A percentile compares a stretch with the other conserved stretches of the same genome.
Conservation (phyloP, 352 stramenopile species). For the Phytophthora foliorum region DNA sequence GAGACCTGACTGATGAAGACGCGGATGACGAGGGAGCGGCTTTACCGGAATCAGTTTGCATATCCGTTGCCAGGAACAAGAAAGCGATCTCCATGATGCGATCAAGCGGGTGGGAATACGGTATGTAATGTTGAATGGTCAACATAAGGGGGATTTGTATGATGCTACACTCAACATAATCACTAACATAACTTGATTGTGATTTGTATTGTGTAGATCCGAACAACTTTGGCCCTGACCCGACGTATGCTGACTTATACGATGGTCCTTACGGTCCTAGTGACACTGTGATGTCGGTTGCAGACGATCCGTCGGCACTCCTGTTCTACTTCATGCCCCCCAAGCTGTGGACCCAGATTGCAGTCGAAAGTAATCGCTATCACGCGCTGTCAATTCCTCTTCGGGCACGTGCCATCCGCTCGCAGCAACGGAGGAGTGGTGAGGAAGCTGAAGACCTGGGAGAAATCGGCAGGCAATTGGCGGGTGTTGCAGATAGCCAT, state of each 20-base stretch:
- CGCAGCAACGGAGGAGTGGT: constrained; percentile 3
- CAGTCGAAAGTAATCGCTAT: constrained; percentile 10
- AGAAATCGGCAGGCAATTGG: neutral
- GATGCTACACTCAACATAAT: too few relatives aligned
- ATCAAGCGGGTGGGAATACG: constrained; percentile 6
- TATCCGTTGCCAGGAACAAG: neutral
- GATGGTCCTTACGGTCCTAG: constrained; percentile 13
- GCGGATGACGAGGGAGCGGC: neutral
- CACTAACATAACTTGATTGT: too few relatives aligned
- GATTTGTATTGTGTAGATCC: too few relatives aligned
- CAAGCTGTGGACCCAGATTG: constrained; percentile 15
- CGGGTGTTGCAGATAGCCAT: neutral
- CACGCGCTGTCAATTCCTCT: constrained; percentile 1
- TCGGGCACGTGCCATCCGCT: neutral
- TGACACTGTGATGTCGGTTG: neutral
- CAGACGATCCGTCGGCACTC: constrained; percentile 7
- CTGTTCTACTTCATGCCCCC: constrained; percentile 25
- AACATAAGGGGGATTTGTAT: too few relatives aligned
- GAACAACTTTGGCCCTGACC: too few relatives aligned
- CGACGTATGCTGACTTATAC: constrained; percentile 5
- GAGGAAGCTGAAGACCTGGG: neutral
- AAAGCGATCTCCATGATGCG: neutral
- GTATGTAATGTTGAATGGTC: constrained; percentile 2
- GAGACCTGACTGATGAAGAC: constrained; percentile 5
- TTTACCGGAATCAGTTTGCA: neutral